These are phyloP conservation scores for Lithocarpus polystachyus DNA, from an alignment of 306 rosid species.

Conservation along the genomic window DNA sequence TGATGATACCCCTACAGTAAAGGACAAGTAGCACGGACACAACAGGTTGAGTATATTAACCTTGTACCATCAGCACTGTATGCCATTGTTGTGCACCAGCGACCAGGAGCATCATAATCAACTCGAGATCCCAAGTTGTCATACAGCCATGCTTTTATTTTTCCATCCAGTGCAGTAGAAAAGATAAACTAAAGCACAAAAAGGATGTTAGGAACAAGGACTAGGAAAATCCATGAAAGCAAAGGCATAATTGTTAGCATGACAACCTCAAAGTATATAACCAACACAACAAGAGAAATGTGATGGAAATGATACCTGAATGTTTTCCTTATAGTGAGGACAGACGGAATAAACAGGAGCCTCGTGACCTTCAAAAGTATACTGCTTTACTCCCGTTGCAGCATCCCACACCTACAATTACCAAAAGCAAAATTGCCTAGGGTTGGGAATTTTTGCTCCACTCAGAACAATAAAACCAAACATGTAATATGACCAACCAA, in stretches of 20 bases:
- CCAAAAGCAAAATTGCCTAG: constrained; percentile 28
- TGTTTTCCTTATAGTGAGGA: constrained; percentile 87
- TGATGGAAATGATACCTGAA: constrained; percentile 52
- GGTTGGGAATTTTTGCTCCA: constrained; percentile 7
- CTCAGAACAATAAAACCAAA: constrained; percentile 13
- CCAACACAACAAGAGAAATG: not conserved
- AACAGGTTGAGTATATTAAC: constrained; percentile 35
- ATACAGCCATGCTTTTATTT: constrained; percentile 96
- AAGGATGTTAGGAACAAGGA: constrained; percentile 4
- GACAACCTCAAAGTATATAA: constrained; percentile 7
- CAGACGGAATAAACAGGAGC: constrained; percentile 93
- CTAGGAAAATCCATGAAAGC: not conserved
- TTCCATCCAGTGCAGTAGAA: constrained; percentile 94
- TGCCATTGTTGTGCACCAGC: constrained; percentile 96
- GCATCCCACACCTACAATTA: constrained; percentile 90
- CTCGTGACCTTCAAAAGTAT: constrained; percentile 89
- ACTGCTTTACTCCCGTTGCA: constrained; percentile 63
- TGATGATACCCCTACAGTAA: not conserved
- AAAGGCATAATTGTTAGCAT: not conserved
- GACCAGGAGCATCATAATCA: constrained; percentile 97
- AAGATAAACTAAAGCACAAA: constrained; percentile 65
- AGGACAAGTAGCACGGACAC: not conserved
- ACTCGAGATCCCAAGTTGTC: constrained; percentile 93
- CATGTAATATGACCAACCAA: constrained; percentile 26
- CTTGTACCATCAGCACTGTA: constrained; percentile 95